These are phyloP conservation scores for Penicillium paxilli DNA, from an alignment of 495 filamentous ascomycete species.

Conservation along the genomic window DNA sequence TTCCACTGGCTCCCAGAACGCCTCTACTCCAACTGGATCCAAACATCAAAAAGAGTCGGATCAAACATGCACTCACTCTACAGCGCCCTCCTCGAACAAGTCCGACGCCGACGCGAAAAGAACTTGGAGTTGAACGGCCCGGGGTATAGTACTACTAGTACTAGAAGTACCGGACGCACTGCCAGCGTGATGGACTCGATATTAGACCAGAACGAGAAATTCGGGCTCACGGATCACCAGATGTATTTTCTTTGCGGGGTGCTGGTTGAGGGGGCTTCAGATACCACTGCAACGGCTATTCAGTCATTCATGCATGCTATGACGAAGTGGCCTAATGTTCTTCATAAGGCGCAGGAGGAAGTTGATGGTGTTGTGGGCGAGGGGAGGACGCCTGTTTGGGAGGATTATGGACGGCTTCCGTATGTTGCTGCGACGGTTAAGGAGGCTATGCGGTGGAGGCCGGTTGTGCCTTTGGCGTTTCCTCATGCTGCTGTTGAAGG, in stretches of 20 bases:
- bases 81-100: slow-evolving; percentile 7
- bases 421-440: slow-evolving; percentile 43
- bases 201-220: slow-evolving; percentile 43
- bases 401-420: slow-evolving; percentile 37
- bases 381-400: slow-evolving; percentile 34
- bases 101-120: no score
- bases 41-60: slow-evolving; percentile 33
- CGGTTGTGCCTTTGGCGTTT: slow-evolving; percentile 31
- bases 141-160: no score
- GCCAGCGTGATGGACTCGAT: slow-evolving; percentile 44
- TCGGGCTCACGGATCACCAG: slow-evolving; percentile 28
- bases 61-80: slow-evolving; percentile 45
- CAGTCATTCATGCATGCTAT: slow-evolving; percentile 46
- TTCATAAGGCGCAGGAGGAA: slow-evolving; percentile 32
- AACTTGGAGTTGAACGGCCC: no score
- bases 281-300: slow-evolving; percentile 39
- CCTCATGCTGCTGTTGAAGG: slow-evolving; percentile 23
- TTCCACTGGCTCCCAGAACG: slow-evolving; percentile 43
- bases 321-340: slow-evolving; percentile 36
- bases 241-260: slow-evolving; percentile 37
- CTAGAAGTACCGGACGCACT: no score
- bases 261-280: slow-evolving; percentile 47
- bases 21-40: slow-evolving; percentile 40
- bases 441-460: slow-evolving; percentile 38
- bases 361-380: slow-evolving; percentile 32